phyloP scores from a whole-genome alignment of 352 stramenopile species.

The Peronospora destructor region DNA sequence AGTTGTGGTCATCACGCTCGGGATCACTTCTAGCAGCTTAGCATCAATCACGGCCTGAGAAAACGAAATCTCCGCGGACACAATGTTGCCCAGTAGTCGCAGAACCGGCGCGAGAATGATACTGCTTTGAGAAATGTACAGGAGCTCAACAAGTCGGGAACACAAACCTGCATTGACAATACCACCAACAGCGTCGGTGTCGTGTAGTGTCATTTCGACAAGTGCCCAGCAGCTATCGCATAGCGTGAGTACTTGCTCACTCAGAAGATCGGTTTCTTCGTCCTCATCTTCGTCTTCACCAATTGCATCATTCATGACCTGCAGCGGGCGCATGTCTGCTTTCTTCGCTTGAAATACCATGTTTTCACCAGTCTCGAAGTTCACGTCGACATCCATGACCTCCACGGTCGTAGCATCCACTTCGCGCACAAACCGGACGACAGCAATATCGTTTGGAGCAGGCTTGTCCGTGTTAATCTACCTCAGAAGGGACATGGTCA shows the following conservation, averaged over 20 bases:
- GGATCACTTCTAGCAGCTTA: constrained; percentile 71
- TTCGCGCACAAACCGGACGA: constrained; percentile 76
- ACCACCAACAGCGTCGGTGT: constrained; percentile 49
- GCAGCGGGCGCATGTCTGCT: constrained; percentile 52
- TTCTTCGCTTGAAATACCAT: constrained; percentile 68
- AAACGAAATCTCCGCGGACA: constrained; percentile 70
- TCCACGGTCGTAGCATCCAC: constrained; percentile 69
- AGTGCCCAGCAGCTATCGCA: constrained; percentile 83
- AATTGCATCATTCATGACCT: constrained; percentile 75
- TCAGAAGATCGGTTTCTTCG: constrained; percentile 59
- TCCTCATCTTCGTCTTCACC: constrained; percentile 77
- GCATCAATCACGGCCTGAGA: constrained; percentile 74
- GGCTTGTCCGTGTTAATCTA: constrained; percentile 72
- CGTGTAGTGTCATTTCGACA: constrained; percentile 76
- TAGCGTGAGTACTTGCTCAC: constrained; percentile 81
- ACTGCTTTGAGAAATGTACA: constrained; percentile 79
- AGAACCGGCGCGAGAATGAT: constrained; percentile 77
- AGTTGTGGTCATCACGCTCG: constrained; percentile 74
- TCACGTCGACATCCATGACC: constrained; percentile 83
- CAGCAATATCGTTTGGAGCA: constrained; percentile 74
- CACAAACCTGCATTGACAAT: constrained; percentile 61
- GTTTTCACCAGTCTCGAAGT: constrained; percentile 84
- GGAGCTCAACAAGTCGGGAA: constrained; percentile 66
- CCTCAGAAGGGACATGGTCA: constrained; percentile 10
- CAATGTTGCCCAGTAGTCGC: constrained; percentile 74